phyloP scores from a whole-genome alignment of 306 rosid genomes.

The Prunus salicina region DNA sequence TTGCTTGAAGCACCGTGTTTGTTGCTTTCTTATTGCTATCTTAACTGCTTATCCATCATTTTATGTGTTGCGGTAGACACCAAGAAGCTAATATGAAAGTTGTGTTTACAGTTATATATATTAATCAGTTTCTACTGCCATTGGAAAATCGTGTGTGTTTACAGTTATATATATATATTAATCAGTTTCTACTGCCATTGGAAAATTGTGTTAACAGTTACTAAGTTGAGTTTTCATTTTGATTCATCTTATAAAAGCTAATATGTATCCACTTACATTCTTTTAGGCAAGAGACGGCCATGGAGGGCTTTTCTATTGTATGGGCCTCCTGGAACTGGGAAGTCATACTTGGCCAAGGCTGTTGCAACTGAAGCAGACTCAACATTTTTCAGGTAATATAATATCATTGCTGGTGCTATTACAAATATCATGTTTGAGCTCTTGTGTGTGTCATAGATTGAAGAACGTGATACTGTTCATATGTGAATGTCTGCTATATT shows the following conservation, averaged over 20 bases:
- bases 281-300: slow-evolving; percentile 89
- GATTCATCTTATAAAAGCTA: slow-evolving; percentile 1
- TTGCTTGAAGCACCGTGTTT: neutral
- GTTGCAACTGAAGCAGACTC: slow-evolving; percentile 99
- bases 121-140: no score
- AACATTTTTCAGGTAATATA: slow-evolving; percentile 82
- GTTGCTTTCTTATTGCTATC: neutral
- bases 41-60: neutral
- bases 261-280: slow-evolving; percentile 1
- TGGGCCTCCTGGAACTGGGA: slow-evolving; percentile 99
- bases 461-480: neutral
- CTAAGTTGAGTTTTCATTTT: neutral
- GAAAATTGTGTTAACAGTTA: neutral
- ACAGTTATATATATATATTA: no score
- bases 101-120: no score
- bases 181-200: no score
- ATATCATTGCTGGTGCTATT: neutral
- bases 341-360: slow-evolving; percentile 98
- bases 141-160: no score
- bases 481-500: neutral
- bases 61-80: neutral
- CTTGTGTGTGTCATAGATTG: neutral
- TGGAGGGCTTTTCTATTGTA: slow-evolving; percentile 96
- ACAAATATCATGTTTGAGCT: neutral
- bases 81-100: no score